These are phyloP conservation scores for Aspergillus fischeri DNA, from an alignment of 2,329 filamentous ascomycete species.

Conservation along the genomic window DNA sequence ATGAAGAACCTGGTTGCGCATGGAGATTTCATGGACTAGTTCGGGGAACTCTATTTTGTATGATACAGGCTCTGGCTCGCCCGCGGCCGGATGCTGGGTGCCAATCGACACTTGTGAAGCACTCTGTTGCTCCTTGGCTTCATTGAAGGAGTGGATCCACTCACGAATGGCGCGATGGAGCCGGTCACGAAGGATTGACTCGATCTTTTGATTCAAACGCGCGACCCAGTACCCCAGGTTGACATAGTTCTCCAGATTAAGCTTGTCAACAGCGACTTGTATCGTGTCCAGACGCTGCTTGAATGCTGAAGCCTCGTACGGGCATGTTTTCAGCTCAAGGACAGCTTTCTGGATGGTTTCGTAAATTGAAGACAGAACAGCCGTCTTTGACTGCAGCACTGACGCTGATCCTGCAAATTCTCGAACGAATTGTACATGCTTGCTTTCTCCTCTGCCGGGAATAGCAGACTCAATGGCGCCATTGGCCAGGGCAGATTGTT, in stretches of 20 bases:
- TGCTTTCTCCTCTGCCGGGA: constrained; percentile 67
- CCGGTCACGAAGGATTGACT: constrained; percentile 72
- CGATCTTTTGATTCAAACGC: constrained; percentile 80
- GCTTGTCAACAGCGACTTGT: constrained; percentile 88
- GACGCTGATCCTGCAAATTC: constrained; percentile 87
- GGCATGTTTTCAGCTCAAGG: constrained; percentile 75
- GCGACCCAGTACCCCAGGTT: constrained; percentile 90
- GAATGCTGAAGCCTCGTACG: constrained; percentile 77
- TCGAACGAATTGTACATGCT: constrained; percentile 93
- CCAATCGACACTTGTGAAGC: constrained; percentile 20
- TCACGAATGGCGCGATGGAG: constrained; percentile 77
- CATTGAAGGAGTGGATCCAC: constrained; percentile 84
- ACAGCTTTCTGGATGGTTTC: constrained; percentile 77
- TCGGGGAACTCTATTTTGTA: constrained; percentile 41
- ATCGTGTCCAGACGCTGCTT: constrained; percentile 76
- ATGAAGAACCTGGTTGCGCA: constrained; percentile 97
- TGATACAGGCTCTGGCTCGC: constrained; percentile 26
- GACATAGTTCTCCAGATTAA: constrained; percentile 93
- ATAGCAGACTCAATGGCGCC: constrained; percentile 57
- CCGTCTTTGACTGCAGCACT: constrained; percentile 81
- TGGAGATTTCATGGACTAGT: constrained; percentile 86
- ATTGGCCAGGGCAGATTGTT: constrained; percentile 57
- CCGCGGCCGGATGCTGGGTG: constrained; percentile 16
- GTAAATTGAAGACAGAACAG: constrained; percentile 72
- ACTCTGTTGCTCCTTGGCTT: constrained; percentile 37